Evolutionary conservation across 2,329 filamentous ascomycete species (phyloP), one percentile per base, ranked within the genome.

Genomic region (Xylaria sp.): DNA sequence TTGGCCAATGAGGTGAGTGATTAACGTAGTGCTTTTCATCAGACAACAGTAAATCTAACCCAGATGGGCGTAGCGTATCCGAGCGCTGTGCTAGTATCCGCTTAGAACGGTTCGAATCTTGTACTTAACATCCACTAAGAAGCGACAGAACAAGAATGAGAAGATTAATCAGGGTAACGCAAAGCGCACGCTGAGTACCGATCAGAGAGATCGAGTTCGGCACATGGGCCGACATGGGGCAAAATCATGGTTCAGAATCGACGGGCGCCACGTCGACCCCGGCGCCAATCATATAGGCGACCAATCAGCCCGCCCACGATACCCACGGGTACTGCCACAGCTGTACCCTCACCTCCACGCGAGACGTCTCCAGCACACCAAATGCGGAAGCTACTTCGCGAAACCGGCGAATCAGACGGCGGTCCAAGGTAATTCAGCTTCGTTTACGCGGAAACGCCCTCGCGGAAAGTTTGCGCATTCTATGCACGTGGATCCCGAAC

Each of bases 281-380:
- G 48, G 55, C 39, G n/a, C 28, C 54, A 25, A n/a, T 65, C 65
- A 67, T 59, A 57, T 20, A 20, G 15, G 52, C 10, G 52, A 20
- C 75, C 75, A 76, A 76, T 76, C 75, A 74, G 69, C 66, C 63
- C 25, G 57, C 65, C 71, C 72, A 74, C 70, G 72, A 70, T 73
- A 50, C 20, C 44, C 56, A 68, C 56, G 55, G 48, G 56, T 5
- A 51, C 20, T 37, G 23, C 62, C 61, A 55, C 9, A 10, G 18
- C 25, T 9, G 7, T 34, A 32, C 23, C 34, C 50, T 44, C 50
- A 56, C 61, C 28, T 37, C 41, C 51, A 37, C 28, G 52, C 52
- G 41, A 57, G 44, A 34, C n/a, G 61, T 48, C 8, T 10, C 52
- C 32, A 50, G n/a, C 6, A 23, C 3, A 44, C 61, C 34, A 15